A percentile compares a stretch with the other conserved stretches of the same genome.
These are phyloP conservation scores for Arachnomyces sp. DNA, from an alignment of 2,329 filamentous ascomycete genomes.

Conservation along the genomic window DNA sequence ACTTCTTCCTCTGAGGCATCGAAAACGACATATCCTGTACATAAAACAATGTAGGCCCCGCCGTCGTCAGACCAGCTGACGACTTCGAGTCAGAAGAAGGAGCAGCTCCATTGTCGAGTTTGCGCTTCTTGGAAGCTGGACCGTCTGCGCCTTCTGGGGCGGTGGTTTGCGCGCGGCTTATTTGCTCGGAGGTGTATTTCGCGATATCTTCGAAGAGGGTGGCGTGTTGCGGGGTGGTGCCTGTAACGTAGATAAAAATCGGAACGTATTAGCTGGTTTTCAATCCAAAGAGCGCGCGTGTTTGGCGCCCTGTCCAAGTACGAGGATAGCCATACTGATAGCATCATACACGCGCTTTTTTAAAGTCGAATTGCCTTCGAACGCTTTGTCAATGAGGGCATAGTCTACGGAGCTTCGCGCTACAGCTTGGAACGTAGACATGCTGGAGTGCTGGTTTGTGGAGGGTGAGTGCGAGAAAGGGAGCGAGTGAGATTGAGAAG, in stretches of 20 bases:
- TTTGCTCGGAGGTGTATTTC: slow-evolving; percentile 31
- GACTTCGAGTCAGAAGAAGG: slow-evolving; percentile 17
- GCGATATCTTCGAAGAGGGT: slow-evolving; percentile 44
- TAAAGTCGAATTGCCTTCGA: slow-evolving; percentile 30
- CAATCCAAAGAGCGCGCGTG: too few relatives aligned
- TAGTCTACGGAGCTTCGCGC: slow-evolving; percentile 13
- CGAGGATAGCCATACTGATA: slow-evolving; percentile 36
- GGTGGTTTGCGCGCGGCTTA: slow-evolving; percentile 13
- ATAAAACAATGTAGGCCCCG: slow-evolving; percentile 34
- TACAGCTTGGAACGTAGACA: too few relatives aligned
- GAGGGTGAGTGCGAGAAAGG: too few relatives aligned
- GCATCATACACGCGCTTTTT: slow-evolving; percentile 36
- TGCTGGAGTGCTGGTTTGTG: too few relatives aligned
- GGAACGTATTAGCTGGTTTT: slow-evolving; percentile 2
- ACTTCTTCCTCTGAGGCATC: slow-evolving; percentile 56
- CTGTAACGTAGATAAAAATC: slow-evolving; percentile 14
- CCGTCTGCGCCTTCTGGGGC: slow-evolving; percentile 18
- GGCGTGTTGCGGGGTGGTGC: slow-evolving; percentile 28
- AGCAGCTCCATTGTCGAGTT: slow-evolving; percentile 34
- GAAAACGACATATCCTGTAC: slow-evolving; percentile 52
- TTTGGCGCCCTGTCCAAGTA: not conserved
- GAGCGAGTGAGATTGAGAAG: too few relatives aligned
- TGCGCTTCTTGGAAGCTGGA: slow-evolving; percentile 42
- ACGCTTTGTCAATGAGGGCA: slow-evolving; percentile 32
- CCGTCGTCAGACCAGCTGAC: slow-evolving; percentile 24